Base-by-base conservation (phyloP, 306 rosid genomes). In the Castanopsis chinensis region DNA sequence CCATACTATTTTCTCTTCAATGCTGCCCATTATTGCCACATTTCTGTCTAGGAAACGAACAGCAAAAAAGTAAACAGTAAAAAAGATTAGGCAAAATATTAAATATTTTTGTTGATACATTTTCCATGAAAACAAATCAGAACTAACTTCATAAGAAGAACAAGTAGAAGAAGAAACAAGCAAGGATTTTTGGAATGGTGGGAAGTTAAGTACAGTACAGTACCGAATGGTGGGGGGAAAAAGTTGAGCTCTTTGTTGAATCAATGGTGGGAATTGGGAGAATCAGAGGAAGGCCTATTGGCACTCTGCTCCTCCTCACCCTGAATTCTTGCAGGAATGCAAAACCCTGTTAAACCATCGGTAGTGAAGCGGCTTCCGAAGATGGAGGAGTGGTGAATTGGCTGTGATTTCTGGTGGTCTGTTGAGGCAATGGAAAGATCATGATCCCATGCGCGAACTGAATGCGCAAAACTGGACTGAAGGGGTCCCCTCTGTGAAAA, bases 181-280 rank as follows among this genome's bases (percentile, higher is more conserved):
- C 5, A 41, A 7, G 27, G 57, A 74, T 27, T 30, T 30, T 45
- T 56, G 11, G 32, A 18, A 35, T 28, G 35, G 33, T 5, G 72
- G 80, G 14, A 51, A 55, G 11, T 33, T 17, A n/a, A 64, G 57
- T 58, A 64, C 15, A 71, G 69, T 58, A 64, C 15, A 71, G 69
- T 86, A 88, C 89, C 89, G 77, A 79, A 79, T 64, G 70, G 72
- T 58, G 71, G 54, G 73, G 73, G 77, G 75, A 59, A 59, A 58
- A 14, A 53, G 68, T 11, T 1, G 35, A 59, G 85, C 71, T 77
- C 27, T 56, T 56, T 58, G 53, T 21, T 75, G 30, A 25, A 11
- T 88, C 90, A 89, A 72, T 78, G 96, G 80, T 79, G 93, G 78
- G 92, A 89, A 80, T 86, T 89, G 54, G 91, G 83, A 81, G 94